A percentile compares a stretch with the other conserved stretches of the same genome.
Evolutionary conservation across 306 rosid genomes (phyloP).

Genomic region (Cucurbita argyrosperma): DNA sequence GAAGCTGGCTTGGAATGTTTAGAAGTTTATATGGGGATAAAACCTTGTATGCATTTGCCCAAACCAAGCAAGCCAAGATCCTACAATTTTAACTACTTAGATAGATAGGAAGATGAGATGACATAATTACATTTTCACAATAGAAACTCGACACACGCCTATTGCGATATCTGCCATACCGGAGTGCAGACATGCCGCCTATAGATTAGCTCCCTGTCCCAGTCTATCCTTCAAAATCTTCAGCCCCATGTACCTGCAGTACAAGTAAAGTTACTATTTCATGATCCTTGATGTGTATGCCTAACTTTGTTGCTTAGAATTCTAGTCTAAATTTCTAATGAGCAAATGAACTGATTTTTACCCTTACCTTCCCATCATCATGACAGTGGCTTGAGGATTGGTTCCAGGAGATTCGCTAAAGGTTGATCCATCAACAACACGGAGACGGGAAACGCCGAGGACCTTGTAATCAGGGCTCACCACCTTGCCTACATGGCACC

Average conservation of each 20-base stretch:
- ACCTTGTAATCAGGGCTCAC: constrained; percentile 41
- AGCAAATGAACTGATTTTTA: background rate
- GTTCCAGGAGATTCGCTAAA: constrained; percentile 78
- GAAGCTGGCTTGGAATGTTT: background rate
- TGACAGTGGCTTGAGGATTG: constrained; percentile 84
- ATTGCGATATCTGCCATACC: background rate
- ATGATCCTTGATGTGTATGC: background rate
- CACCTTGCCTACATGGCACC: constrained; percentile 74
- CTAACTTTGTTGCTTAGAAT: background rate
- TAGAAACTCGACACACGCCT: background rate
- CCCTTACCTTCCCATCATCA: constrained; percentile 96
- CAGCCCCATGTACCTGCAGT: constrained; percentile 81
- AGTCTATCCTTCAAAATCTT: constrained; percentile 66
- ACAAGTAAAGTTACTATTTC: background rate
- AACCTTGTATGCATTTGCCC: background rate
- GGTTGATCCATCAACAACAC: constrained; percentile 76
- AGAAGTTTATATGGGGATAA: background rate
- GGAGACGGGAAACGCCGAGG: constrained; percentile 57
- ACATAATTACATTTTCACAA: background rate
- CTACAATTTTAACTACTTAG: background rate
- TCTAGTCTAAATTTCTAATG: background rate
- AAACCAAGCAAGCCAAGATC: background rate
- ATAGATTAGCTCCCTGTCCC: constrained; percentile 47
- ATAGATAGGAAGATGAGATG: background rate
- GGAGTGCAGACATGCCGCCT: constrained; percentile 4